Conservation (phyloP, 768 basidiomycete genomes). For the Auricularia sp. region DNA sequence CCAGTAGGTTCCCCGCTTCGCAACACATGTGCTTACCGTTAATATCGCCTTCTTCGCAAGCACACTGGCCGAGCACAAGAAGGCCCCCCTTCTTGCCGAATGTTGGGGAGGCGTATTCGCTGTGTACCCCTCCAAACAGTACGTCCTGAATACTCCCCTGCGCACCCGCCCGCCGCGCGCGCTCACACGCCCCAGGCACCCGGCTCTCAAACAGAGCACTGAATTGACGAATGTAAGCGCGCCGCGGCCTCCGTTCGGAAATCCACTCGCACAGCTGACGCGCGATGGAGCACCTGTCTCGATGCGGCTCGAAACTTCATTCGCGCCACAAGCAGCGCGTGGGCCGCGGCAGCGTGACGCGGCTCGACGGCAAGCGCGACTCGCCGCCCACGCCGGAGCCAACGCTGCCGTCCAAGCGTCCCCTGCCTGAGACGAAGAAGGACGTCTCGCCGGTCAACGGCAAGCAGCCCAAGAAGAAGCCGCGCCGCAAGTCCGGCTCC, state of each 20-base stretch:
- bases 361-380: background rate
- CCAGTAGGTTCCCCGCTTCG: background rate
- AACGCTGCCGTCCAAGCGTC: background rate
- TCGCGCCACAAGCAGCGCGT: background rate
- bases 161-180: background rate
- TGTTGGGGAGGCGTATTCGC: conserved; percentile 53
- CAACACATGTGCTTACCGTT: background rate
- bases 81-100: conserved; percentile 45
- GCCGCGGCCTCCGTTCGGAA: too few species aligned
- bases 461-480: background rate
- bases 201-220: background rate
- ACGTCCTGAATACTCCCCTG: background rate
- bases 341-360: background rate
- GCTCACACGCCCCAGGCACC: background rate
- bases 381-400: background rate
- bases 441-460: background rate
- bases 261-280: too few species aligned
- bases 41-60: background rate
- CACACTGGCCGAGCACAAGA: conserved; percentile 13
- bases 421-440: background rate
- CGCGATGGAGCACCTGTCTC: background rate
- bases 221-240: background rate
- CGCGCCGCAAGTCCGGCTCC: background rate
- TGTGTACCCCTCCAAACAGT: conserved; percentile 59
- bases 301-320: background rate